Conservation (phyloP, 441 rosid genomes). For the Croton setiger region DNA sequence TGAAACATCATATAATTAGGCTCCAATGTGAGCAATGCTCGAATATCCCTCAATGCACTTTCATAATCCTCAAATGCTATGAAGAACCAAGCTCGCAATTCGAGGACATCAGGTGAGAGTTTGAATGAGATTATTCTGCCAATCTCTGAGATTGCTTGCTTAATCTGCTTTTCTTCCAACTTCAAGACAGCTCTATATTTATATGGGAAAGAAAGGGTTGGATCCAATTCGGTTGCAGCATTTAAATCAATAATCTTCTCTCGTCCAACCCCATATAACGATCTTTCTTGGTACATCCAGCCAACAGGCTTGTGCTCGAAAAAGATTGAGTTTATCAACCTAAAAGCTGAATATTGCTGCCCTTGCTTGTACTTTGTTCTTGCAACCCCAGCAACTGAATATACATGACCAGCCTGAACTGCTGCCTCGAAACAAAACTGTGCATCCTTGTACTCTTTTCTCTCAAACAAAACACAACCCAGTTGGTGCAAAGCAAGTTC, state of each 20-base stretch:
- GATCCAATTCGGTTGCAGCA: conserved; percentile 77
- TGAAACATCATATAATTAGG: conserved; percentile 79
- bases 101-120: conserved; percentile 80
- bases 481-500: conserved; percentile 77
- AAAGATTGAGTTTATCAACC: conserved; percentile 71
- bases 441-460: conserved; percentile 85
- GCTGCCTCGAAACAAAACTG: conserved; percentile 72
- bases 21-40: conserved; percentile 79
- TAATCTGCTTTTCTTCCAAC: conserved; percentile 60
- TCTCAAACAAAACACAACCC: conserved; percentile 80
- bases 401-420: conserved; percentile 66
- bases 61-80: conserved; percentile 78
- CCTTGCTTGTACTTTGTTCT: conserved; percentile 86
- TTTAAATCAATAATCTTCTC: conserved; percentile 75
- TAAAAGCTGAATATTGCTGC: conserved; percentile 82
- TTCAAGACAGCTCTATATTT: conserved; percentile 66
- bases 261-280: conserved; percentile 69
- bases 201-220: conserved; percentile 84
- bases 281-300: conserved; percentile 96
- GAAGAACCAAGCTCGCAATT: conserved; percentile 88
- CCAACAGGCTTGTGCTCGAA: conserved; percentile 62
- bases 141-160: conserved; percentile 66
- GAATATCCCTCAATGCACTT: conserved; percentile 71
- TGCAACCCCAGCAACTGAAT: conserved; percentile 78
- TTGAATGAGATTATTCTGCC: conserved; percentile 66